Evolutionary conservation across 2,329 filamentous ascomycete genomes (phyloP), one percentile per base, ranked within the genome.

Genomic region (Calonectria pauciramosa): DNA sequence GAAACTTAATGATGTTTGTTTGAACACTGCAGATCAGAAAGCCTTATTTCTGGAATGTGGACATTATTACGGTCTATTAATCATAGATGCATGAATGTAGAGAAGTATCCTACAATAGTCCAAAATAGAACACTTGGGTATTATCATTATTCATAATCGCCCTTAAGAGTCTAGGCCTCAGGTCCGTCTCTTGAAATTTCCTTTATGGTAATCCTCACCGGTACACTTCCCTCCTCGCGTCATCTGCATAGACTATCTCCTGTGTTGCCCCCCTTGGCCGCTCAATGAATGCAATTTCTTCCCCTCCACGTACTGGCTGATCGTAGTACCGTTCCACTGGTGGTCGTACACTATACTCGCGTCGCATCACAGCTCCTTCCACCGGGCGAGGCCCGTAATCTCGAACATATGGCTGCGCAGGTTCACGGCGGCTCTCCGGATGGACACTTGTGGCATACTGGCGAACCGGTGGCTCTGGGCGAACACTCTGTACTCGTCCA

Each of bases 241-340:
- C 85, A 51, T 88, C 86, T n/a, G 85, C 79, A 75, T 90, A 90
- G 26, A 87, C 83, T 32, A 88, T 84, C 44, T 88, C 88, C 59
- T 86, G 86, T 18, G 84, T 82, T 32, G 83, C 81, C 63, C 83
- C 84, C 67, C 84, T 83, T 20, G 88, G 86, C 59, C 83, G 84
- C 75, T 89, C 88, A 68, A 89, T 83, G 68, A 87, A 90, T 4
- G 86, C 81, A 52, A 88, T 82, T 47, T 88, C 88, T 60, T 86
- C 86, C 26, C 78, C 78, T 47, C 78, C 81, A 64, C 80, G 79
- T 65, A 79, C 65, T 51, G 75, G 82, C 41, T 85, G 83, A 36
- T 86, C 86, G 75, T 88, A 89, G 71, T 87, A 89, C 66, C 83
- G 83, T 70, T 89, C 88, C 59, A 82, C 82, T 20, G 87, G 44